Conservation (phyloP, 306 rosid genomes). For the Inga laurina region DNA sequence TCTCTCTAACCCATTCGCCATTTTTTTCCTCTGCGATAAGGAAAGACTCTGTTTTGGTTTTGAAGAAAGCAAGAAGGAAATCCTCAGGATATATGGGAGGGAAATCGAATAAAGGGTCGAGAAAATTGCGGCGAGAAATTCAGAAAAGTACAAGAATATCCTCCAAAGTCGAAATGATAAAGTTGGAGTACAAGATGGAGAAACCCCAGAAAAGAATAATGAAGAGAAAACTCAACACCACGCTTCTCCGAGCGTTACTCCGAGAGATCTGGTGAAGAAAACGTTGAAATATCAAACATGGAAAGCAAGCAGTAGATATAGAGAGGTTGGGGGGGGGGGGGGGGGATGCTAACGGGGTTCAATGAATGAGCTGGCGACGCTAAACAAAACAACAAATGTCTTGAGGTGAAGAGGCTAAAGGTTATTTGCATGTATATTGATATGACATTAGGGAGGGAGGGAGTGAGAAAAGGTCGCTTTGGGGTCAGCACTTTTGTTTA, state of each 20-base stretch:
- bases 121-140: constrained; percentile 27
- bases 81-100: constrained; percentile 24
- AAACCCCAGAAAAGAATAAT: constrained; percentile 40
- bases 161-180: constrained; percentile 7
- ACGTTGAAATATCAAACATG: constrained; percentile 38
- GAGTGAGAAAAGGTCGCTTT: constrained; percentile 23
- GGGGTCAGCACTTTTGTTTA: constrained; percentile 47
- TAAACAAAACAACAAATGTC: constrained; percentile 48
- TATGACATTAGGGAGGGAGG: constrained; percentile 51
- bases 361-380: constrained; percentile 75
- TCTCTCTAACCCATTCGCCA: constrained; percentile 68
- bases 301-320: constrained; percentile 10
- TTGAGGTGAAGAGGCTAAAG: constrained; percentile 53
- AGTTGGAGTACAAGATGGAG: constrained; percentile 10
- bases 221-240: constrained; percentile 26
- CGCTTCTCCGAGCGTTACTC: constrained; percentile 49
- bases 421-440: constrained; percentile 57
- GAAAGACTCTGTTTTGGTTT: constrained; percentile 46
- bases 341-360: constrained; percentile 56
- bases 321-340: background rate
- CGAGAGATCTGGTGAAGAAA: constrained; percentile 79
- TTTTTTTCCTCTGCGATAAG: constrained; percentile 28
- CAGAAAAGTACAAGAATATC: background rate
- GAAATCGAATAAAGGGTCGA: constrained; percentile 39
- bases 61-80: background rate